Conservation (phyloP, 257 asterid species). For the Solanum clarkiae region DNA sequence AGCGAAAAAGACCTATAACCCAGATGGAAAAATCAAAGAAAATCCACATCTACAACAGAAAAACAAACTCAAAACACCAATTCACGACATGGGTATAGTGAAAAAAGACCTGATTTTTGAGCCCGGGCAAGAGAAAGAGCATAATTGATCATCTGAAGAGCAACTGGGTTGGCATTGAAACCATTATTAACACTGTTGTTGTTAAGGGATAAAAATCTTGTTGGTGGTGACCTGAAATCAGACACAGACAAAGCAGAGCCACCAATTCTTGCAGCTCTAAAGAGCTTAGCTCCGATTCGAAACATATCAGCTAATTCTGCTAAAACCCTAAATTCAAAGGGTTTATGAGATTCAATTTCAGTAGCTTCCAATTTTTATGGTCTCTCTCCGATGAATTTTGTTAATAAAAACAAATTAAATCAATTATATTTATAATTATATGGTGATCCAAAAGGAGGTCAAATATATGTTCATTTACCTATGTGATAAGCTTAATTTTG, state of each 20-base stretch:
- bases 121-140: slow-evolving; percentile 67
- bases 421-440: too few species aligned
- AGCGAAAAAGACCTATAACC: background rate
- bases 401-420: too few species aligned
- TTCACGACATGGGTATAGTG: background rate
- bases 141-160: slow-evolving; percentile 69
- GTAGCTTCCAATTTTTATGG: background rate
- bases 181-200: background rate
- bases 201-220: slow-evolving; percentile 16
- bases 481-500: too few species aligned
- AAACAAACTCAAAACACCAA: background rate
- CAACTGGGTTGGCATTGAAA: slow-evolving; percentile 43
- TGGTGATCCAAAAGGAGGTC: too few species aligned
- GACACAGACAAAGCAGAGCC: slow-evolving; percentile 20
- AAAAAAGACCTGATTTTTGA: slow-evolving; percentile 45
- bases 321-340: background rate
- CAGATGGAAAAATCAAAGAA: background rate
- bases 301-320: slow-evolving; percentile 16
- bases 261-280: slow-evolving; percentile 19
- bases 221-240: slow-evolving; percentile 13
- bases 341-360: background rate
- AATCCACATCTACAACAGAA: background rate
- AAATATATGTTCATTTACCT: too few species aligned
- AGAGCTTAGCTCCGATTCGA: slow-evolving; percentile 28
- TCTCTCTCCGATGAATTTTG: background rate